Base-by-base conservation (phyloP, 192 early-diverging fungal genomes). In the Backusella westeae region DNA sequence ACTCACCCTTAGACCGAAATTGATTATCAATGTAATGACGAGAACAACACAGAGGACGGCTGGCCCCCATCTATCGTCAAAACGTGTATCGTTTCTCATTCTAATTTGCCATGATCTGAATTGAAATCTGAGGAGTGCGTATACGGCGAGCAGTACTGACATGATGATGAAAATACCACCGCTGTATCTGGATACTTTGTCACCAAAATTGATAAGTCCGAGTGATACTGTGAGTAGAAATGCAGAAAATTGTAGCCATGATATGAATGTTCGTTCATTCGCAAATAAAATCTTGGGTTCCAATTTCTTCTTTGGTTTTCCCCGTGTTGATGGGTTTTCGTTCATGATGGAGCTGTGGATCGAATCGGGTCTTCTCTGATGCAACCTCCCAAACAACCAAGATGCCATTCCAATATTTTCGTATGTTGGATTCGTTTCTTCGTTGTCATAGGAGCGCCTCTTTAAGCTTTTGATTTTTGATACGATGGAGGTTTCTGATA, bases 261-360 rank as follows among this genome's bases (percentile, higher is more conserved):
- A 83, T 79, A 96, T 87, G 72, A 93, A 94, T 3, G 95, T 96
- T 59, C 95, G 88, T 83, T 96, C 95, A 81, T 96, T 96, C 38
- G 94, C 91, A 80, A 96, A 95, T 81, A 94, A 93, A 67, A 92
- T 87, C 75, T 96, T 96, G 12, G 90, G 88, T 41, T 70, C 74
- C 66, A 53, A 49, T 67, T 29, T 89, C 35, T 68, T 68, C 36
- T 69, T 69, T 21, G 38, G 68, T 0, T 69, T 69, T 12, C 21
- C 68, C 5, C 21, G 34, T 69, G 26, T 41, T 38, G 36, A 9
- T 38, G 23, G 21, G 15, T 7, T 71, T 14, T 71, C 36, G 8
- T 29, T 36, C 23, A 38, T 26, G 8, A 34, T 35, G 2, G 68
- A 26, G 23, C 34, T 38, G 21, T 39, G 36, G 2, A 38, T 9